Evolutionary conservation across 2,329 filamentous ascomycete genomes (phyloP).

Genomic region (Pseudonectria foliicola): DNA sequence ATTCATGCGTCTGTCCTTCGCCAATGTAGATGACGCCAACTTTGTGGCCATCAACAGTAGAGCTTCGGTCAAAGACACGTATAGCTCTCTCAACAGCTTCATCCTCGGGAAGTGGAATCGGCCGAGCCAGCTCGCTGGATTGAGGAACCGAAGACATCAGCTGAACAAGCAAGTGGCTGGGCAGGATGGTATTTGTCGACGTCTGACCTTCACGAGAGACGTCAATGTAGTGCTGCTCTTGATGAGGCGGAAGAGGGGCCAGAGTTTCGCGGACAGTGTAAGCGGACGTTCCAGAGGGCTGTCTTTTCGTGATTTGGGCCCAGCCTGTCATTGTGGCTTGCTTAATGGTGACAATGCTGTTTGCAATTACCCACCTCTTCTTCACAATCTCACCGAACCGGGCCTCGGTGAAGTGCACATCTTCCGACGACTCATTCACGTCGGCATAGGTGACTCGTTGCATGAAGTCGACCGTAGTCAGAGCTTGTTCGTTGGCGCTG

Average conservation of each 20-base stretch:
- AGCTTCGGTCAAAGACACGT: slow-evolving; percentile 73
- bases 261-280: slow-evolving; percentile 56
- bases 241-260: slow-evolving; percentile 49
- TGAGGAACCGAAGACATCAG: slow-evolving; percentile 58
- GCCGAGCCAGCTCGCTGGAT: slow-evolving; percentile 52
- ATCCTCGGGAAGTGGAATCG: slow-evolving; percentile 66
- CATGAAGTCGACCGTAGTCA: slow-evolving; percentile 93
- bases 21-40: slow-evolving; percentile 91
- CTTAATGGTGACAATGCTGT: slow-evolving; percentile 67
- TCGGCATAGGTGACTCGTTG: slow-evolving; percentile 82
- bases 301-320: slow-evolving; percentile 64
- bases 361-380: slow-evolving; percentile 65
- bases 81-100: slow-evolving; percentile 69
- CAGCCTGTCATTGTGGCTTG: slow-evolving; percentile 60
- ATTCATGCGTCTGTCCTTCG: slow-evolving; percentile 74
- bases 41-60: slow-evolving; percentile 91
- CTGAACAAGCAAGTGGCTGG: slow-evolving; percentile 66
- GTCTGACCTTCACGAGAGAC: slow-evolving; percentile 43
- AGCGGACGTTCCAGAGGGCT: slow-evolving; percentile 60
- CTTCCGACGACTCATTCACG: slow-evolving; percentile 65
- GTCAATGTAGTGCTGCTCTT: slow-evolving; percentile 42
- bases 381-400: slow-evolving; percentile 59
- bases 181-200: slow-evolving; percentile 56
- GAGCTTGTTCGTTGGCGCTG: slow-evolving; percentile 80
- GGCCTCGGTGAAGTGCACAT: slow-evolving; percentile 57